Evolutionary conservation across 331 rosid genomes (phyloP).

Genomic region (Dryas integrifolia): DNA sequence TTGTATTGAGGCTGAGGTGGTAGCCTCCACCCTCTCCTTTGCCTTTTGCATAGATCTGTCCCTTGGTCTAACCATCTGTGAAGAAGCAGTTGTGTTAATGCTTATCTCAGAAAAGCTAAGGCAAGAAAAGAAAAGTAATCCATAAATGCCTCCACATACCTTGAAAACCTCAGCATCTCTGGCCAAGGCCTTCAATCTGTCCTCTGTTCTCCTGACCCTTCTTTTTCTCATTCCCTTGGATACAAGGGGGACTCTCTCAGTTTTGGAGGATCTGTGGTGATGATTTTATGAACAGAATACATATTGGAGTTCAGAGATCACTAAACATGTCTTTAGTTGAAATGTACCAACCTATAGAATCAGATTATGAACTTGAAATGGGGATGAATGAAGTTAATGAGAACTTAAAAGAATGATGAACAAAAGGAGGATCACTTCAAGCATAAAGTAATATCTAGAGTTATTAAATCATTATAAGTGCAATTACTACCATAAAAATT

Average conservation of each 20-base stretch:
- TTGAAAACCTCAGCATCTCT: not conserved
- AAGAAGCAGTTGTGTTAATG: not conserved
- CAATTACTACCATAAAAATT: no score
- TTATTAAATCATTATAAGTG: no score
- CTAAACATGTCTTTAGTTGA: not conserved
- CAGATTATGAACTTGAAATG: not conserved
- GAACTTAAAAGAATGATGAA: not conserved
- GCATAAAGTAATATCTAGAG: not conserved
- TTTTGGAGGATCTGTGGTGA: not conserved
- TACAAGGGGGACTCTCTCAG: not conserved
- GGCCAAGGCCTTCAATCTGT: not conserved
- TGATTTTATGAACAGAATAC: not conserved
- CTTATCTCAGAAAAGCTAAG: not conserved
- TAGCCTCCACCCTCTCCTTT: not conserved
- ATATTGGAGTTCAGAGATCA: not conserved
- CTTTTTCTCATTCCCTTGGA: not conserved
- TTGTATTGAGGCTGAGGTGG: not conserved
- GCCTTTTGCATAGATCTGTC: no score
- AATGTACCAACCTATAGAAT: not conserved
- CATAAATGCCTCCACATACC: not conserved
- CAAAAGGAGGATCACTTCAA: not conserved
- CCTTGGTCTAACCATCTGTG: not conserved
- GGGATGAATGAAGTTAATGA: not conserved
- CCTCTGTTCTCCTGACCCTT: not conserved
- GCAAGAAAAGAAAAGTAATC: not conserved